Base-by-base conservation (phyloP, 148 eudicot species). In the Cornus controversa region DNA sequence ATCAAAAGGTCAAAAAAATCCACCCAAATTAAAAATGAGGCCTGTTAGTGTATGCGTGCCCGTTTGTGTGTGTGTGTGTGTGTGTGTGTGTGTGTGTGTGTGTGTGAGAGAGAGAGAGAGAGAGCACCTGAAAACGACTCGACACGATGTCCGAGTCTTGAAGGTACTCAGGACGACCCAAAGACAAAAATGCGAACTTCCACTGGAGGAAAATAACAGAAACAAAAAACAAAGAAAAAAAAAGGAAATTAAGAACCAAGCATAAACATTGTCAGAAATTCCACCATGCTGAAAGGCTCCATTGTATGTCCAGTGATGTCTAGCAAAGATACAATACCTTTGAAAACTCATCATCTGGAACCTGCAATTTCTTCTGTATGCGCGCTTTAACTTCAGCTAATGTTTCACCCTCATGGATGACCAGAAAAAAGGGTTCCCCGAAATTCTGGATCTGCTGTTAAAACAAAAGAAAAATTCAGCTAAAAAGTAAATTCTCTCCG, bases 381-480 rank as follows among this genome's bases (percentile, higher is more conserved):
- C 98, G 89, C 42, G 71, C 80, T 84, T 92, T 96, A 69, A 96
- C 83, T 50, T 96, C 98, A 74, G 94, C 91, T 79, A 96, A 84
- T 10, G 95, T 89, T 80, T 96, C 99, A 31, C 90, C 91, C 81
- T 96, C 99, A 69, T 81, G 97, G 68, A 93, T 89, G 73, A 93
- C 91, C 73, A 96, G 80, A 85, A 96, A 89, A 71, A 96, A 96
- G 8, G 99, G 99, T 45, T 96, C 99, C 76, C 99, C 99, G 75
- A 96, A 96, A 80, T 96, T 93, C 81, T 93, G 98, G 26, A 93
- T 84, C 81, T 92, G 99, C 98, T 93, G 89, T 50, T 29, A 4
- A 10, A n/a, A 66, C 18, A 14, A 66, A 40, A 40, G 1, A 45
- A 23, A 23, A 78, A 50, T 29, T 63, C 60, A 24, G 24, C 2